Percentiles rank a stretch among this genome's conserved stretches.
Conservation (phyloP, 1,139 yeast species). For the Nadsonia starkeyi-henricii region DNA sequence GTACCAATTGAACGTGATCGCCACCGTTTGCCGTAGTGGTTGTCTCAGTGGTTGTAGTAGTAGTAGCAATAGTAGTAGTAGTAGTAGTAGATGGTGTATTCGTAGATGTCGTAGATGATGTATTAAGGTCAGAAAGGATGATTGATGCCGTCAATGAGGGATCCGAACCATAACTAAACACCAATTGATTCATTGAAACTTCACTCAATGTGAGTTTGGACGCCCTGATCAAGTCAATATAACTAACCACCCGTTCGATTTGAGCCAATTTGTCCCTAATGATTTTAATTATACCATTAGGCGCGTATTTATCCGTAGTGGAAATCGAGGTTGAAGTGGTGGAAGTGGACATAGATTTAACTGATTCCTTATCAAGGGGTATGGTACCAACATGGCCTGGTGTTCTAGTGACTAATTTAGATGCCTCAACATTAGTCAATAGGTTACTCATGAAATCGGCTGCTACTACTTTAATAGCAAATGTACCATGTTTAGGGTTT, state of each 20-base stretch:
- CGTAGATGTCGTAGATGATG: background rate
- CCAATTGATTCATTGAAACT: constrained; percentile 18
- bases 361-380: constrained; percentile 2
- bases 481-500: constrained; percentile 15
- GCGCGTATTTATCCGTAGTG: background rate
- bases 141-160: constrained; percentile 13
- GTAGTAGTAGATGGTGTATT: no score
- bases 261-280: constrained; percentile 14
- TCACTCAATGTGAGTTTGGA: constrained; percentile 15
- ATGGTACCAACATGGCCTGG: constrained; percentile 2
- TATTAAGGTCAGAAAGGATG: constrained; percentile 2
- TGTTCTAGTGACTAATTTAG: background rate
- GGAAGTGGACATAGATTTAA: constrained; percentile 1
- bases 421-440: background rate
- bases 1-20: constrained; percentile 7
- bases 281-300: constrained; percentile 10
- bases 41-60: no score
- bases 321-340: background rate
- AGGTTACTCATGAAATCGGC: constrained; percentile 3
- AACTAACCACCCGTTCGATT: constrained; percentile 20
- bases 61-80: no score
- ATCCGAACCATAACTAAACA: constrained; percentile 16
- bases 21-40: background rate
- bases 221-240: constrained; percentile 17
- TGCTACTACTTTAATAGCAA: constrained; percentile 11